Percentiles rank a stretch among this genome's conserved stretches.
These are phyloP conservation scores for Sarocladium brachiariae DNA, from an alignment of 2,329 filamentous ascomycete species.

Conservation along the genomic window DNA sequence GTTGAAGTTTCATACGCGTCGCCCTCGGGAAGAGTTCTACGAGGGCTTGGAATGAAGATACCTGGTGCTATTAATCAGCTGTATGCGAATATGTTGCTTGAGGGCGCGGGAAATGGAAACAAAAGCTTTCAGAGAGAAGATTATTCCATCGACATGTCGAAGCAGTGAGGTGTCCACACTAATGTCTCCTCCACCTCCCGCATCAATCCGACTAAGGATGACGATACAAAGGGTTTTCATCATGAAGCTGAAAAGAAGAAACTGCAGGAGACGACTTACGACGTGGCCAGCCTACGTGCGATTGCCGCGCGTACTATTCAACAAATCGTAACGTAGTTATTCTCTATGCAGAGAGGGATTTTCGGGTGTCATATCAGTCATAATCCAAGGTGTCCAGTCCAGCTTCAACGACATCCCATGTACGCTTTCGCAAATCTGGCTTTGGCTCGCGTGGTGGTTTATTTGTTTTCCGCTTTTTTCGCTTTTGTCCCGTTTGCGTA, in stretches of 20 bases:
- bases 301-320: too few relatives aligned
- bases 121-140: constrained; percentile 46
- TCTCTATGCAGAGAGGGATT: too few relatives aligned
- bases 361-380: constrained; percentile 32
- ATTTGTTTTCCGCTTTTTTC: constrained; percentile 32
- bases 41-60: too few relatives aligned
- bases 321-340: too few relatives aligned
- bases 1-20: too few relatives aligned
- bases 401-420: constrained; percentile 58
- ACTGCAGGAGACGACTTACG: neutral
- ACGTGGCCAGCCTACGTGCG: neutral
- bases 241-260: constrained; percentile 39
- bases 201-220: constrained; percentile 84
- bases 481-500: constrained; percentile 17
- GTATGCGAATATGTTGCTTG: neutral
- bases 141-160: constrained; percentile 42
- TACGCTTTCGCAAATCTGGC: constrained; percentile 58
- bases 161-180: constrained; percentile 22
- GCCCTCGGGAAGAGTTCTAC: too few relatives aligned
- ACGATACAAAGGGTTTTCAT: constrained; percentile 84
- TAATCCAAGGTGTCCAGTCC: constrained; percentile 56
- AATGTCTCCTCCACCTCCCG: constrained; percentile 23
- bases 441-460: constrained; percentile 40
- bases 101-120: too few relatives aligned
- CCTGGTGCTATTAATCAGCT: too few relatives aligned